Evolutionary conservation across 306 rosid species (phyloP).

Genomic region (Morella rubra): DNA sequence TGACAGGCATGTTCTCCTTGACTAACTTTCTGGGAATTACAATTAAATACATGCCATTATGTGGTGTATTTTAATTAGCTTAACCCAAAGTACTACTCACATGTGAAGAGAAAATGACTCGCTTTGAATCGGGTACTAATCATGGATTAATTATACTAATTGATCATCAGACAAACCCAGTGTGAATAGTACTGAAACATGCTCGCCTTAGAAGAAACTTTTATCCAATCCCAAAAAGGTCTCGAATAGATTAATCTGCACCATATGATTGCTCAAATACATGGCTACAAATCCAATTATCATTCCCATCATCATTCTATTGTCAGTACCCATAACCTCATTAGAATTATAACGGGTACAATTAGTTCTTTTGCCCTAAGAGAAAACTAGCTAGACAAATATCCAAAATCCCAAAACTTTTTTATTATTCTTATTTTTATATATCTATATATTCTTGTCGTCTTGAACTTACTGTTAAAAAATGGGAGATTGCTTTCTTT

Average conservation of each 20-base stretch:
- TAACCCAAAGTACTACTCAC: constrained; percentile 3
- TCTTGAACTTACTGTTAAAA: not conserved
- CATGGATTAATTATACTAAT: constrained; percentile 12
- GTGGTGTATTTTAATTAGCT: not conserved
- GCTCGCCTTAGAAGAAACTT: constrained; percentile 33
- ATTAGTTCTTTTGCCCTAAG: not conserved
- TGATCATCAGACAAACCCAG: constrained; percentile 11
- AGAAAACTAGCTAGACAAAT: not conserved
- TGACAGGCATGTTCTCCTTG: constrained; percentile 16
- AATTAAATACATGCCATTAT: not conserved
- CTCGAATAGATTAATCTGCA: constrained; percentile 16
- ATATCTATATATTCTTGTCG: no score
- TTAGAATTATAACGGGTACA: not conserved
- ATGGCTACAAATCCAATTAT: constrained; percentile 21
- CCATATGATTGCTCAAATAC: constrained; percentile 38
- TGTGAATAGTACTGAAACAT: constrained; percentile 18
- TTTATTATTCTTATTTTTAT: no score
- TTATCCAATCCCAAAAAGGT: constrained; percentile 29
- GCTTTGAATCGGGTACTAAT: constrained; percentile 9
- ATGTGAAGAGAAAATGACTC: constrained; percentile 5
- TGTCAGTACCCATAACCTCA: constrained; percentile 25
- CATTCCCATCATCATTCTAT: constrained; percentile 37
- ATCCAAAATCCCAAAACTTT: no score
- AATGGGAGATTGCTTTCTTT: not conserved
- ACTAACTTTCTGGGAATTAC: not conserved